Evolutionary conservation across 495 filamentous ascomycete genomes (phyloP).

Genomic region (Rostrohypoxylon terebratum): DNA sequence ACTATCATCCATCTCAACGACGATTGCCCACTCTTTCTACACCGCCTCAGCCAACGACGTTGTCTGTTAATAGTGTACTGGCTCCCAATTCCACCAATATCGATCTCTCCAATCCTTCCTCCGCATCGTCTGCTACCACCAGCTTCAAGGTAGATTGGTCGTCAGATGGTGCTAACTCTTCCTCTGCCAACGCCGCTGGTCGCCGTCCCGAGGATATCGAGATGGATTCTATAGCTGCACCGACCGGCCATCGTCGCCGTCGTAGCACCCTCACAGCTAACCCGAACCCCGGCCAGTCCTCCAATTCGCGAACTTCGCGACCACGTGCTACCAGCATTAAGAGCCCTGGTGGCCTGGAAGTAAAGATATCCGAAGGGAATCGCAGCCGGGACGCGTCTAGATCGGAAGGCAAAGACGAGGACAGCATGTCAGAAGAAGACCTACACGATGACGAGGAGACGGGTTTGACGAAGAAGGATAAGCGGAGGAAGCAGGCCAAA

Average conservation of each 20-base stretch:
- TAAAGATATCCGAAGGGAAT: conserved; percentile 57
- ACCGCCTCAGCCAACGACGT: conserved; percentile 28
- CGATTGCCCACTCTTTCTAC: conserved; percentile 31
- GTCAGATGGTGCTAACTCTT: conserved; percentile 45
- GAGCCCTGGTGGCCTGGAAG: conserved; percentile 52
- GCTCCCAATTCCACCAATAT: conserved; percentile 37
- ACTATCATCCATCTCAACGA: conserved; percentile 33
- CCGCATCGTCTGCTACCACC: conserved; percentile 49
- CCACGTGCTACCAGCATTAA: conserved; percentile 59
- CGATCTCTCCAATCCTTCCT: conserved; percentile 47
- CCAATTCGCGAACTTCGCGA: conserved; percentile 59
- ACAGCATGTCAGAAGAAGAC: conserved; percentile 70
- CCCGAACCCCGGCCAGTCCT: conserved; percentile 58
- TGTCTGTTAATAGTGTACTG: conserved; percentile 43
- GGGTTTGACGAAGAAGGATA: conserved; percentile 79
- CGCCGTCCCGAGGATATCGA: conserved; percentile 57
- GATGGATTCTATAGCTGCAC: conserved; percentile 59
- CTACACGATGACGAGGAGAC: conserved; percentile 91
- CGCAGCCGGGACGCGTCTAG: conserved; percentile 41
- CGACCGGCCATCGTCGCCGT: conserved; percentile 65
- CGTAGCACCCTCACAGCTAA: conserved; percentile 64
- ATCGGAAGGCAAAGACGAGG: conserved; percentile 47
- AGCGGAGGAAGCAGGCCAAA: conserved; percentile 71
- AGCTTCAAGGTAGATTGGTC: conserved; percentile 51
- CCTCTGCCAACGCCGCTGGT: conserved; percentile 40